These are phyloP conservation scores for Apophysomyces trapeziformis DNA, from an alignment of 371 early-diverging fungal species.

Conservation along the genomic window DNA sequence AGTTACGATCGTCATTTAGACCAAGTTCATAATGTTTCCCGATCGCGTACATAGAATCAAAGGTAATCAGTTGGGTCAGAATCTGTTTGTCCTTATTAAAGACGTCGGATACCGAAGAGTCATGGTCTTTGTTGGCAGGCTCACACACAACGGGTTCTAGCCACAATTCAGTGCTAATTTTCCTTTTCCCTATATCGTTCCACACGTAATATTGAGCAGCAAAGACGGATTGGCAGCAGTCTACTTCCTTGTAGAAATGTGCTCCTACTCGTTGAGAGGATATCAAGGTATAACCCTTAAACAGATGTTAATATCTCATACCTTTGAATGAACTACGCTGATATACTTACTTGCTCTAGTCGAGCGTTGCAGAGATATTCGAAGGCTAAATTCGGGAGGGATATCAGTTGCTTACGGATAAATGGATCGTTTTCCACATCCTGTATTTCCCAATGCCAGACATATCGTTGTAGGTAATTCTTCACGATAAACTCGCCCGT, in stretches of 20 bases:
- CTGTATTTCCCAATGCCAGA: slow-evolving; percentile 66
- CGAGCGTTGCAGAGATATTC: slow-evolving; percentile 64
- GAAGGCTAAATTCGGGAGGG: slow-evolving; percentile 67
- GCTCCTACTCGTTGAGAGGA: slow-evolving; percentile 52
- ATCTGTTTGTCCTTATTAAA: slow-evolving; percentile 58
- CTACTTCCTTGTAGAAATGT: slow-evolving; percentile 70
- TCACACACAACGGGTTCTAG: slow-evolving; percentile 60
- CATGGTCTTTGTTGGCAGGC: slow-evolving; percentile 19
- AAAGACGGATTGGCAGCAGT: slow-evolving; percentile 24
- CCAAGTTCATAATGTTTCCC: slow-evolving; percentile 35
- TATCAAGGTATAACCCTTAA: slow-evolving; percentile 56
- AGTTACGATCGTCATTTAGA: slow-evolving; percentile 8
- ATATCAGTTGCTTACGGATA: slow-evolving; percentile 37
- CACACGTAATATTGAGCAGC: slow-evolving; percentile 69
- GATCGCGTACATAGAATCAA: slow-evolving; percentile 70
- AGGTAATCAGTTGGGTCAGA: slow-evolving; percentile 67
- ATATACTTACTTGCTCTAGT: slow-evolving; percentile 51
- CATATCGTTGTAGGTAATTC: slow-evolving; percentile 61
- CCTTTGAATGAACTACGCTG: not conserved
- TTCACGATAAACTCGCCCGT: slow-evolving; percentile 53
- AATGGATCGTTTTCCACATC: slow-evolving; percentile 47
- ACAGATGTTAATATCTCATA: not conserved
- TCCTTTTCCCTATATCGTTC: slow-evolving; percentile 53
- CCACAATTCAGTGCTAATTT: slow-evolving; percentile 75
- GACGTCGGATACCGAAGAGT: slow-evolving; percentile 36